A percentile compares a stretch with the other conserved stretches of the same genome.
These are phyloP conservation scores for Ustilago curta DNA, from an alignment of 1,284 basidiomycete species.

Conservation along the genomic window DNA sequence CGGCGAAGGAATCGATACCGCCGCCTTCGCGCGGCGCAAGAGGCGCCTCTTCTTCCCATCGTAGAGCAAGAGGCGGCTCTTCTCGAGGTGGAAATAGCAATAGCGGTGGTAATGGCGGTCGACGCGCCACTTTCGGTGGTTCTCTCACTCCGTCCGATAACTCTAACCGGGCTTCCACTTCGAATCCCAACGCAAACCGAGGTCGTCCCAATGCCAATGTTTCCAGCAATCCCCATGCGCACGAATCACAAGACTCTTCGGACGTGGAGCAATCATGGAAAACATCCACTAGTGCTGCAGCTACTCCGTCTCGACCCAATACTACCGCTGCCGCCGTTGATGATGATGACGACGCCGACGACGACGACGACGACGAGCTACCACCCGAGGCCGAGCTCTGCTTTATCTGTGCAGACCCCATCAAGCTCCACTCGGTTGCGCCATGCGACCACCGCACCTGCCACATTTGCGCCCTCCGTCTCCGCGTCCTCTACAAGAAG, in stretches of 20 bases:
- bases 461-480: conserved; percentile 90
- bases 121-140: conserved; percentile 55
- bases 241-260: background rate
- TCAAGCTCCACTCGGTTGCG: conserved; percentile 88
- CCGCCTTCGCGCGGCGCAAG: conserved; percentile 11
- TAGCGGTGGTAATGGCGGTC: conserved; percentile 14
- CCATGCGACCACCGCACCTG: conserved; percentile 93
- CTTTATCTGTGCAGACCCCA: conserved; percentile 95
- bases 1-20: conserved; percentile 22
- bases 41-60: conserved; percentile 17
- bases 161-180: background rate
- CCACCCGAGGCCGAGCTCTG: conserved; percentile 74
- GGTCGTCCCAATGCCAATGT: conserved; percentile 18
- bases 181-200: conserved; percentile 6
- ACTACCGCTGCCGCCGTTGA: background rate
- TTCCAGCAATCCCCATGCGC: background rate
- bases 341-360: no score
- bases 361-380: conserved; percentile 70
- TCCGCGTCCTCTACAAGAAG: conserved; percentile 89
- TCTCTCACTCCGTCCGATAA: conserved; percentile 26
- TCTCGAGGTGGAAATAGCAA: conserved; percentile 14
- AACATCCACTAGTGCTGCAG: background rate
- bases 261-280: background rate
- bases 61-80: conserved; percentile 14
- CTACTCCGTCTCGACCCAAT: background rate